These are phyloP conservation scores for Isoetes engelmannii DNA, from an alignment of 83 land plant genomes.

Conservation along the genomic window DNA sequence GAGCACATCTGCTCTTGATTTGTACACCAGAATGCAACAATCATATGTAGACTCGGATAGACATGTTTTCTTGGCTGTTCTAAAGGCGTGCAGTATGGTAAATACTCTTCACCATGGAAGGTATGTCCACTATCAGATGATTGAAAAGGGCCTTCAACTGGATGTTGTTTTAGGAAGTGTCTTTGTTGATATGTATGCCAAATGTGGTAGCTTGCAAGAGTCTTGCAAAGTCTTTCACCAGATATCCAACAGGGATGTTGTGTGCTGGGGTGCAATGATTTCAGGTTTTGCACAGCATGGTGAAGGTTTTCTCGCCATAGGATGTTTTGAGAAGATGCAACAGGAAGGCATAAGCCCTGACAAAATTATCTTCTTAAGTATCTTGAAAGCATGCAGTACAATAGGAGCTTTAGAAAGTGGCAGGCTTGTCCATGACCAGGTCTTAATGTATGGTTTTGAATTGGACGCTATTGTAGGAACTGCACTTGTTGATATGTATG, in stretches of 20 bases:
- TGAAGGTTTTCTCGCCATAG: not conserved
- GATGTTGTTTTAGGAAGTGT: constrained; percentile 25
- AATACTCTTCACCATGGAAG: constrained; percentile 14
- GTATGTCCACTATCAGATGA: constrained; percentile 20
- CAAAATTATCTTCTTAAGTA: not conserved
- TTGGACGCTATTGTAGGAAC: constrained; percentile 5
- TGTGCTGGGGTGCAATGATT: constrained; percentile 47
- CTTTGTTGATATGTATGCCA: constrained; percentile 43
- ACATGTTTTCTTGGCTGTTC: constrained; percentile 22
- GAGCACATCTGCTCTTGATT: constrained; percentile 1
- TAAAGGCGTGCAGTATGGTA: constrained; percentile 26
- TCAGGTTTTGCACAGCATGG: constrained; percentile 9
- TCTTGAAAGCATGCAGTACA: constrained; percentile 8
- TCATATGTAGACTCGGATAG: constrained; percentile 16
- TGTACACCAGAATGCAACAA: constrained; percentile 3
- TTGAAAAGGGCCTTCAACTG: constrained; percentile 21
- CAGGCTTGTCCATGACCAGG: not conserved
- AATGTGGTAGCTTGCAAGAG: constrained; percentile 28
- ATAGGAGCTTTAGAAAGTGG: not conserved
- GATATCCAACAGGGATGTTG: constrained; percentile 43
- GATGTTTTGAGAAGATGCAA: not conserved
- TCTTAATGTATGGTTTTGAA: not conserved
- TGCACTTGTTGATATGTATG: constrained; percentile 8
- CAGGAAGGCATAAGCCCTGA: constrained; percentile 10
- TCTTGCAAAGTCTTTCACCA: constrained; percentile 37